Evolutionary conservation across 2,329 filamentous ascomycete genomes (phyloP).

Genomic region (Arthrinium phaeospermum): DNA sequence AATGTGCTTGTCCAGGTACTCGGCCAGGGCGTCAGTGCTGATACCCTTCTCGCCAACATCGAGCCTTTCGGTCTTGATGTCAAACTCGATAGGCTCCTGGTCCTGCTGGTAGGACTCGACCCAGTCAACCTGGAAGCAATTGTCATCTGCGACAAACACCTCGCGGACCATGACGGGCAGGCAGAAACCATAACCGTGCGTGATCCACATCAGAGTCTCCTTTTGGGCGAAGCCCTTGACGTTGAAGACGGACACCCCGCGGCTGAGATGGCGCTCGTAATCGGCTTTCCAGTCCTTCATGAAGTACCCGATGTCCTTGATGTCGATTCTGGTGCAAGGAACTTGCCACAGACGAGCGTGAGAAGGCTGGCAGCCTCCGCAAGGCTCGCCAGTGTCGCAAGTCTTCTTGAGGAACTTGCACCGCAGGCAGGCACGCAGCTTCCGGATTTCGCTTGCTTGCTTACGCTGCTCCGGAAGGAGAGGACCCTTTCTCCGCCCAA

Average conservation of each 20-base stretch:
- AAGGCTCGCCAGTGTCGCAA: slow-evolving; percentile 96
- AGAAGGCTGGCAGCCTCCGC: slow-evolving; percentile 91
- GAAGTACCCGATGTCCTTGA: slow-evolving; percentile 98
- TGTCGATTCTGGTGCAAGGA: slow-evolving; percentile 95
- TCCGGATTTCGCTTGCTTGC: slow-evolving; percentile 95
- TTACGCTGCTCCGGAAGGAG: slow-evolving; percentile 92
- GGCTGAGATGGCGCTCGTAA: slow-evolving; percentile 86
- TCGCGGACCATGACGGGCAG: slow-evolving; percentile 93
- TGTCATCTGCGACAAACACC: slow-evolving; percentile 89
- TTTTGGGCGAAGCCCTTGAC: slow-evolving; percentile 82
- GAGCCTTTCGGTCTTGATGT: slow-evolving; percentile 85
- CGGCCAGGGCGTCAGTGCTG: slow-evolving; percentile 78
- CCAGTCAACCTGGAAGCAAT: slow-evolving; percentile 94
- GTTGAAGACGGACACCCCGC: slow-evolving; percentile 90
- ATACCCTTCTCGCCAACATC: slow-evolving; percentile 90
- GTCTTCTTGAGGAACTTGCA: slow-evolving; percentile 99
- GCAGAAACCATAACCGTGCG: slow-evolving; percentile 93
- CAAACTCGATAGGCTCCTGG: slow-evolving; percentile 79
- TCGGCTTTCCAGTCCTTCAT: slow-evolving; percentile 99
- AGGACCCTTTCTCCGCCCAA: slow-evolving; percentile 87
- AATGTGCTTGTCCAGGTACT: slow-evolving; percentile 95
- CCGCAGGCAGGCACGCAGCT: slow-evolving; percentile 88
- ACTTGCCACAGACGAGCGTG: slow-evolving; percentile 97
- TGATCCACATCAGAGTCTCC: slow-evolving; percentile 83
- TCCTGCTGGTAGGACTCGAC: slow-evolving; percentile 75